Conservation (phyloP, 2,329 filamentous ascomycete species). For the Lomentospora prolificans region DNA sequence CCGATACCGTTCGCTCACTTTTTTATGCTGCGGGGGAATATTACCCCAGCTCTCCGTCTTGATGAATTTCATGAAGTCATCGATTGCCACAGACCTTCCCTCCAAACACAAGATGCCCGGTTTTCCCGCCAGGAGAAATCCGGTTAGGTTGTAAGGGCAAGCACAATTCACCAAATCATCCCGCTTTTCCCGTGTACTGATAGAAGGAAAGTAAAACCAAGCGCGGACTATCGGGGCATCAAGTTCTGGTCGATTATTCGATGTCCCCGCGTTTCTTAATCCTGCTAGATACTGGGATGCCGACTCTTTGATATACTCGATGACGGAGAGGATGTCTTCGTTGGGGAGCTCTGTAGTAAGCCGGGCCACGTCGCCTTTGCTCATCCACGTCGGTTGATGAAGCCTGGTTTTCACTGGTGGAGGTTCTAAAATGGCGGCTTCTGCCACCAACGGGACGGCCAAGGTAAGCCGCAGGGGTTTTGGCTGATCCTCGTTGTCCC, state of each 20-base stretch:
- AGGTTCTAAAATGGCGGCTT: constrained; percentile 20
- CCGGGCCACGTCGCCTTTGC: constrained; percentile 31
- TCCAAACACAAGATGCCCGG: constrained; percentile 45
- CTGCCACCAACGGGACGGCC: constrained; percentile 20
- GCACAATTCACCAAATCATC: constrained; percentile 46
- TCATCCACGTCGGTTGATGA: constrained; percentile 42
- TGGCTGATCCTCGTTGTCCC: constrained; percentile 3
- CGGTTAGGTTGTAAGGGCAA: constrained; percentile 41
- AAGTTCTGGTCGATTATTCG: neutral
- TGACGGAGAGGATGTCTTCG: constrained; percentile 31
- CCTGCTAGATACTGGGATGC: constrained; percentile 20
- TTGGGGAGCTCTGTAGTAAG: constrained; percentile 30
- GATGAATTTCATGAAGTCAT: constrained; percentile 53
- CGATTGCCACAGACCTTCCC: constrained; percentile 34
- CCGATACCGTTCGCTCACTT: constrained; percentile 46
- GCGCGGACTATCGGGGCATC: constrained; percentile 33
- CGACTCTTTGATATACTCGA: constrained; percentile 10
- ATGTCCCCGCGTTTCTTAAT: constrained; percentile 9
- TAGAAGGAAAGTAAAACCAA: constrained; percentile 56
- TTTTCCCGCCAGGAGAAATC: constrained; percentile 51
- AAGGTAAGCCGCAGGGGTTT: constrained; percentile 24
- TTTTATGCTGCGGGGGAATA: constrained; percentile 52
- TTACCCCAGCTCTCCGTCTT: constrained; percentile 55
- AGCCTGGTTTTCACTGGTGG: constrained; percentile 31
- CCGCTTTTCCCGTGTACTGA: constrained; percentile 48